Evolutionary conservation across 139 green algal genomes (phyloP), one percentile per base, ranked within the genome.

Genomic region (Ulvella scutata): DNA sequence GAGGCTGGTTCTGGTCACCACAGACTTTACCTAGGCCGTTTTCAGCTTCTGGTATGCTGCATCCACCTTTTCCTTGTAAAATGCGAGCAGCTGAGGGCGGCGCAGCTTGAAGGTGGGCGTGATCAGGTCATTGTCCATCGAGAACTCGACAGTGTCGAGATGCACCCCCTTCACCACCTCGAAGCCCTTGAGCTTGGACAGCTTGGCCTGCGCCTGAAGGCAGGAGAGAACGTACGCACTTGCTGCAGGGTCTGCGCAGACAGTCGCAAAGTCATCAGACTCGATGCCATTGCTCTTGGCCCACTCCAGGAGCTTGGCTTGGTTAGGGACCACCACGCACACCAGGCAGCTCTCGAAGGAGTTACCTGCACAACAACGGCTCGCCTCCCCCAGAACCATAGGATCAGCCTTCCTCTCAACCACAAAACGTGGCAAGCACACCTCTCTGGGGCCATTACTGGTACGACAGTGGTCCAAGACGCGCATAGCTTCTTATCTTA

Each of bases 291-390:
- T 67, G 38, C 76, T 44, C 43, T 76, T 78, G 10, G 89, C 92
- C 86, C 90, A 43, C 20, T 61, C 76, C 75, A 79, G 72, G 20
- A 93, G 78, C 13, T 79, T 78, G n/a, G 43, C 51, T 31, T 81
- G 59, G 34, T 83, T 78, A 4, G 93, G 93, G 35, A 97, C 92
- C 73, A 94, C 93, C 38, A 98, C 87, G 0, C 87, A 91, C 38
- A 98, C 85, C 61, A 98, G 85, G 33, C 33, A 78, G 82, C 74
- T 89, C 88, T 98, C 87, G 61, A 94, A 95, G 43, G 80, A 91
- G 88, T 98, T 94, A 72, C 89, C 81, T 72, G 84, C 84, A 72
- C 28, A n/a, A 17, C 60, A n/a, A n/a, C 10, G 2, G n/a, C 21
- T 60, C 17, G 43, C 17, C 17, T n/a, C n/a, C n/a, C n/a, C n/a